Percentiles rank a stretch among this genome's conserved stretches.
Evolutionary conservation across 495 filamentous ascomycete species (phyloP).

Genomic region (Penicillium egyptiacum): DNA sequence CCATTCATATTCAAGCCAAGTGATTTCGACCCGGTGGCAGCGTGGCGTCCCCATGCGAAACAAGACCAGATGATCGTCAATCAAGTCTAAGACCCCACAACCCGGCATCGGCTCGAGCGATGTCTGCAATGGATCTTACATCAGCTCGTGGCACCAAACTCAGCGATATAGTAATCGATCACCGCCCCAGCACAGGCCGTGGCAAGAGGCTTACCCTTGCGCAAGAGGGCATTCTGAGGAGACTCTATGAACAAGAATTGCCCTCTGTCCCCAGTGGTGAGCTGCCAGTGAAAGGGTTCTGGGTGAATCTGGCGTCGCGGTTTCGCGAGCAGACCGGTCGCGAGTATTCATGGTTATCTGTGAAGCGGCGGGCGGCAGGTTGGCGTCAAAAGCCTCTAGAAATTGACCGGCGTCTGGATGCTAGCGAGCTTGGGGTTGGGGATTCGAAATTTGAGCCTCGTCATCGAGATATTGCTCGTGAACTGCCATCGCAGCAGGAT

Average conservation of each 20-base stretch:
- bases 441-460: neutral
- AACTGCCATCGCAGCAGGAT: neutral
- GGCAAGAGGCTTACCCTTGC: conserved; percentile 6
- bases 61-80: conserved; percentile 1
- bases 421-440: no score
- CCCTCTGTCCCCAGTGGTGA: neutral
- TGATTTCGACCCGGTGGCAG: neutral
- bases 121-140: neutral
- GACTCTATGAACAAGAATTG: neutral
- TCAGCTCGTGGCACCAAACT: conserved; percentile 1
- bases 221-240: conserved; percentile 2
- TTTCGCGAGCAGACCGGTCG: conserved; percentile 1
- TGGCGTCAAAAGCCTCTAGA: neutral
- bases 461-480: neutral
- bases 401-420: neutral
- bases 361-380: neutral
- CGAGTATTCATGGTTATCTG: conserved; percentile 10
- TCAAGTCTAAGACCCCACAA: neutral
- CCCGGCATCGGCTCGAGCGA: neutral
- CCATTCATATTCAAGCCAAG: neutral
- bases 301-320: conserved; percentile 2
- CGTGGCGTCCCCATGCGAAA: neutral
- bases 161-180: neutral
- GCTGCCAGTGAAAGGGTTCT: conserved; percentile 1
- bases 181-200: neutral